phyloP scores from a whole-genome alignment of 192 early-diverging fungal species.

The Globomyces pollinis-pini region DNA sequence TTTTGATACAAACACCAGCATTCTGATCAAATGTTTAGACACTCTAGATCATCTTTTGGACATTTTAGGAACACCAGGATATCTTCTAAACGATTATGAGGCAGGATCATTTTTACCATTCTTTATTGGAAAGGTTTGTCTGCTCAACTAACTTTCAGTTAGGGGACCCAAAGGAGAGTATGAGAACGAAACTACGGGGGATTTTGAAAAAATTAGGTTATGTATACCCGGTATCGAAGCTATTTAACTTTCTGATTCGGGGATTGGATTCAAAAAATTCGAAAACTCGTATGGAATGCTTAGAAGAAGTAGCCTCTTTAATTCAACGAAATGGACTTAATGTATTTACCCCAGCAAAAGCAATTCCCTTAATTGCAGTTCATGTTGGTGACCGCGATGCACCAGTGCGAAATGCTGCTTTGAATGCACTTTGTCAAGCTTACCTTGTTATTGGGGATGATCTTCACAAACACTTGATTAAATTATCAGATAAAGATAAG shows the following conservation, averaged over 20 bases:
- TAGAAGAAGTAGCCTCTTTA: constrained; percentile 69
- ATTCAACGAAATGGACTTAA: constrained; percentile 63
- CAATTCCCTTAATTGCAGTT: constrained; percentile 61
- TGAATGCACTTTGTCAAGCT: constrained; percentile 65
- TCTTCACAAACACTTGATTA: constrained; percentile 63
- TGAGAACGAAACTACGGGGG: constrained; percentile 60
- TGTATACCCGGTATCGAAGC: constrained; percentile 71
- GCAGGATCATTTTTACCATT: constrained; percentile 69
- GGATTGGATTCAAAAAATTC: constrained; percentile 74
- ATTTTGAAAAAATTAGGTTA: constrained; percentile 65
- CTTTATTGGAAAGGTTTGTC: constrained; percentile 59
- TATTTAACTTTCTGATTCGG: constrained; percentile 65
- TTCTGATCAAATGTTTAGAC: constrained; percentile 77
- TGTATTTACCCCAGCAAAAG: constrained; percentile 56
- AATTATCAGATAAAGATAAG: constrained; percentile 72
- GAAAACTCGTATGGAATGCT: constrained; percentile 66
- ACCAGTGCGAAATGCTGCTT: constrained; percentile 67
- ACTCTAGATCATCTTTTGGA: constrained; percentile 65
- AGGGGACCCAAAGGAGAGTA: constrained; percentile 79
- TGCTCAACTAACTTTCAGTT: constrained; percentile 42
- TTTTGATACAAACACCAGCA: constrained; percentile 86
- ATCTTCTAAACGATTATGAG: constrained; percentile 72
- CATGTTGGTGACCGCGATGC: constrained; percentile 78
- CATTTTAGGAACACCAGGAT: constrained; percentile 55
- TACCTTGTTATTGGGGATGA: constrained; percentile 68